Evolutionary conservation across 2,329 filamentous ascomycete genomes (phyloP), one percentile per base, ranked within the genome.

Genomic region (Aureobasidium sp.): DNA sequence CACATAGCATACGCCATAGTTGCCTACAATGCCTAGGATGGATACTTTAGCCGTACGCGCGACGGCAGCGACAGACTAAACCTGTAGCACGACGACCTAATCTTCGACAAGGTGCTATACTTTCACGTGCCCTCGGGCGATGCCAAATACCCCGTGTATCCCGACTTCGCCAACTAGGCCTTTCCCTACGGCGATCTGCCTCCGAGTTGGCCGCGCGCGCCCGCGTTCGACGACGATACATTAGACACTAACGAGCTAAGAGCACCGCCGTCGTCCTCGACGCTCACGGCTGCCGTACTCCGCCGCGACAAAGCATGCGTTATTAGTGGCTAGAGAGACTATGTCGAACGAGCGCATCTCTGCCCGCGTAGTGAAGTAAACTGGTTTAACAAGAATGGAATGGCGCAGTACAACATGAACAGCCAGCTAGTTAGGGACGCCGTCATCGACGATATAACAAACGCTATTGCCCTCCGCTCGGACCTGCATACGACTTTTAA

Each of bases 401-500:
- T 64, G 61, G 19, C 57, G 17, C 23, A 51, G 13, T 61, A 61
- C 60, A 61, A 61, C 45, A 23, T 47, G 19, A 38, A 45, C 31
- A 19, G 29, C n/a, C 19, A 54, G 31, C 25, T 62, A 15, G 17
- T 45, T 13, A 49, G 55, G 29, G 49, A 64, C 29, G 35, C 35
- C 23, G 43, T 62, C 35, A 58, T 45, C 51, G 51, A 57, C 27
- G 51, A 57, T 33, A 55, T 61, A 10, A 25, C 50, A 11, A 64
- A 63, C 51, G 61, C 54, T 15, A 40, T 63, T 42, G 61, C 61
- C 33, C 33, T 64, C 25, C 57, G 63, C 35, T 46, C 58, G 25
- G 61, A 63, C 49, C 61, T 63, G 25, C 63, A 64, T 31, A 45
- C 25, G 23, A 49, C 61, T 21, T 64, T 63, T 47, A 58, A 64